Evolutionary conservation across 225 moss, liverwort and hornwort genomes (phyloP).

Genomic region (Rhytidiadelphus loreus): DNA sequence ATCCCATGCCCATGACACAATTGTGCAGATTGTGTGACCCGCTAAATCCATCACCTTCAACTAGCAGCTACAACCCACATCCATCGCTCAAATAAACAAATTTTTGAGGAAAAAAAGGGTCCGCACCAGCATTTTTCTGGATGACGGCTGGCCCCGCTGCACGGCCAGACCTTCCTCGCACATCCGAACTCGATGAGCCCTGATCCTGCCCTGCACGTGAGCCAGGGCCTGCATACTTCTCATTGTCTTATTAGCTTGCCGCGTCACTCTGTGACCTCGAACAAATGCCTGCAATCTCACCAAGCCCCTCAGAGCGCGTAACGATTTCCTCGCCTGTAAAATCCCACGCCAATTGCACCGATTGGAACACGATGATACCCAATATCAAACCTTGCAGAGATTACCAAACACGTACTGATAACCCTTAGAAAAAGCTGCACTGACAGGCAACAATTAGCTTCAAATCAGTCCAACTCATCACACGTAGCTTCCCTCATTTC

Average conservation of each 20-base stretch:
- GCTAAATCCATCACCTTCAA: neutral
- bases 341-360: neutral
- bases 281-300: constrained; percentile 45
- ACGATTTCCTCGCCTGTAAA: constrained; percentile 33
- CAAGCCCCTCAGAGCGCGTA: constrained; percentile 34
- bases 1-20: neutral
- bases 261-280: constrained; percentile 40
- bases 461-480: neutral
- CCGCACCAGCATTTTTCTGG: constrained; percentile 25
- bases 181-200: constrained; percentile 42
- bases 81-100: neutral
- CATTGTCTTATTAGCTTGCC: constrained; percentile 37
- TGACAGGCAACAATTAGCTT: neutral
- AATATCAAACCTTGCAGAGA: neutral
- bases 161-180: constrained; percentile 46
- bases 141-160: constrained; percentile 33
- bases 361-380: neutral
- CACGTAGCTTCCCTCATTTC: neutral
- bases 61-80: neutral
- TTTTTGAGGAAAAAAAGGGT: neutral
- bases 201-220: constrained; percentile 44
- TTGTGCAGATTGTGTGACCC: neutral
- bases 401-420: neutral
- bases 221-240: constrained; percentile 42
- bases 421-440: neutral